These are phyloP conservation scores for Talaromyces marneffei DNA, from an alignment of 2,329 filamentous ascomycete species.

Conservation along the genomic window DNA sequence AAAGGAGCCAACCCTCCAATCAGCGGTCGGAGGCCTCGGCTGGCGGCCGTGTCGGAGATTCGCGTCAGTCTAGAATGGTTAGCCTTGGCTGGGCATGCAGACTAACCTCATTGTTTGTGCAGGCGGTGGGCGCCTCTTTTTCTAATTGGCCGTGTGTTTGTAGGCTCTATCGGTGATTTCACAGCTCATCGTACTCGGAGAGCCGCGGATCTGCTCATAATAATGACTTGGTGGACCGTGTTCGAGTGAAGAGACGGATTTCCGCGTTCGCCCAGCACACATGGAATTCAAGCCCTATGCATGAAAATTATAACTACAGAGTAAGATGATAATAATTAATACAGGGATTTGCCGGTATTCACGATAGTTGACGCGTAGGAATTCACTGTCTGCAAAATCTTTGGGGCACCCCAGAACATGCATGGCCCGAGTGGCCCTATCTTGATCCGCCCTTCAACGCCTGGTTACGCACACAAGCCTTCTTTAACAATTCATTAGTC, in stretches of 20 bases:
- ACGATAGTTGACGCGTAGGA: not conserved
- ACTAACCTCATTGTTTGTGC: not conserved
- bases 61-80: not conserved
- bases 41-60: conserved; percentile 2
- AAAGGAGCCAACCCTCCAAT: conserved; percentile 2
- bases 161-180: not conserved
- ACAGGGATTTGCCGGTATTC: too few relatives aligned
- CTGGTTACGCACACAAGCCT: too few relatives aligned
- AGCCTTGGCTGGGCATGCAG: not conserved
- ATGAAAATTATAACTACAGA: not conserved
- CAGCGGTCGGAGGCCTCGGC: not conserved
- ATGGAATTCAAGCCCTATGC: too few relatives aligned
- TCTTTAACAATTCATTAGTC: too few relatives aligned
- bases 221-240: not conserved
- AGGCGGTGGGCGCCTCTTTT: not conserved
- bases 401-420: not conserved
- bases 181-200: conserved; percentile 1
- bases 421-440: not conserved
- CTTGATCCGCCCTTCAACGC: not conserved
- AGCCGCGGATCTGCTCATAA: conserved; percentile 11
- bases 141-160: conserved; percentile 15
- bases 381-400: not conserved
- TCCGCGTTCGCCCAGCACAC: too few relatives aligned
- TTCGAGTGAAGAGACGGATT: not conserved
- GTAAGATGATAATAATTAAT: not conserved